Evolutionary conservation across 305 asterid species (phyloP), one percentile per base, ranked within the genome.

Genomic region (Fraxinus sp.): DNA sequence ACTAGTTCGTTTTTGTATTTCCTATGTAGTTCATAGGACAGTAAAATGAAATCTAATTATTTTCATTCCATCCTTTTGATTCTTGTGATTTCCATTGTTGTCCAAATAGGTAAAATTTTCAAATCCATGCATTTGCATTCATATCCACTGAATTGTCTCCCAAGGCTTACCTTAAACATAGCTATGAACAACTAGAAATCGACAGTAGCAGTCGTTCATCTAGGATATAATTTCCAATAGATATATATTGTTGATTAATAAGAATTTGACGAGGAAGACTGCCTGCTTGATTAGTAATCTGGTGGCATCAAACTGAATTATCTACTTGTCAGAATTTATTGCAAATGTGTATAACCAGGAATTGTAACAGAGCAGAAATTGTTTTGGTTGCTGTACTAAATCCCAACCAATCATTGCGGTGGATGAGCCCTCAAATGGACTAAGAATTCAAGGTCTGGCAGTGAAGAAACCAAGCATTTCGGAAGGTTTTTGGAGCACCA

Each of bases 401-500:
- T 83, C 94, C 86, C 93, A 80, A 73, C 92, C 94, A 26, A 83
- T 88, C 80, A 90, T 79, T 84, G 92, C 90, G 3, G 94, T 89
- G 84, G 97, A 92, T 80, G 95, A 94, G 81, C 92, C 94, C 70
- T 90, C 97, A 16, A 94, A 93, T 73, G 92, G 97, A 64, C 88
- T 93, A 70, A 88, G 91, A 85, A 90, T 91, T 79, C 96, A 90
- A 85, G 97, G 95, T 18, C 95, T 84, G 73, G 82, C 84, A 80
- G 93, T 86, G 87, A 90, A 84, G 81, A 93, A 91, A 83, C 89
- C 82, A 4, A 85, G 89, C 84, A 62, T 94, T 72, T 88, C 95
- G 0, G 97, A 94, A 46, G 98, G 87, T 88, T 92, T 92, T 79
- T 92, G 98, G 95, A 94, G 98, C 91, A 89, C 95, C 77, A 94